phyloP scores from a whole-genome alignment of 2,329 filamentous ascomycete species.

The Aphanocladium album region DNA sequence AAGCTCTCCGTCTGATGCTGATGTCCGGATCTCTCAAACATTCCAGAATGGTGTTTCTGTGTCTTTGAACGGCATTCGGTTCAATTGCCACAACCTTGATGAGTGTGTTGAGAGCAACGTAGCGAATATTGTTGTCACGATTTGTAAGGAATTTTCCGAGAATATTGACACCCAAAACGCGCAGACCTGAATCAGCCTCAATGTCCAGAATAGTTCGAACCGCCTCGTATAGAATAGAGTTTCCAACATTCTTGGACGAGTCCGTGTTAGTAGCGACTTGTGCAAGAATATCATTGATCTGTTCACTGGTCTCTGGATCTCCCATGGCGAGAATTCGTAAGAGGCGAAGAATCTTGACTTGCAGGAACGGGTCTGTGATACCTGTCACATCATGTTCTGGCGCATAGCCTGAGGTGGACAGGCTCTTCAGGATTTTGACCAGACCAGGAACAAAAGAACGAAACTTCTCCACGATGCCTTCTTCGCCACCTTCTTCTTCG shows the following conservation, averaged over 20 bases:
- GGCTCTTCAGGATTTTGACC: constrained; percentile 83
- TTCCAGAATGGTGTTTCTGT: constrained; percentile 95
- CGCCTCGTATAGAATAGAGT: constrained; percentile 95
- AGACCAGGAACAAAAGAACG: constrained; percentile 77
- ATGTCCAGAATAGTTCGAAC: constrained; percentile 97
- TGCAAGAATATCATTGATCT: constrained; percentile 97
- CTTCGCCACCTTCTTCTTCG: constrained; percentile 85
- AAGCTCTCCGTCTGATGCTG: constrained; percentile 89
- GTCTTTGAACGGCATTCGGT: constrained; percentile 93
- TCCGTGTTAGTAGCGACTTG: constrained; percentile 98
- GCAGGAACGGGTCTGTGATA: constrained; percentile 94
- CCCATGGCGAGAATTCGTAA: constrained; percentile 82
- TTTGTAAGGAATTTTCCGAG: constrained; percentile 98
- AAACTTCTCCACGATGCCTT: constrained; percentile 86
- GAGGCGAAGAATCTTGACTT: constrained; percentile 90
- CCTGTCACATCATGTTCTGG: constrained; percentile 98
- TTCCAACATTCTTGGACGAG: constrained; percentile 96
- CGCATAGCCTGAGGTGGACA: constrained; percentile 93
- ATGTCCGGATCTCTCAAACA: constrained; percentile 96
- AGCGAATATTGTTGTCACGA: constrained; percentile 98
- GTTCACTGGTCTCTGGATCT: constrained; percentile 82
- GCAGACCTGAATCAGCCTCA: constrained; percentile 89
- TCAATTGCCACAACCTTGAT: constrained; percentile 98
- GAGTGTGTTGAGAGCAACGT: constrained; percentile 93
- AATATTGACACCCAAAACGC: constrained; percentile 95